Evolutionary conservation across 129 eudicot genomes (phyloP), one percentile per base, ranked within the genome.

Genomic region (Arctium lappa): DNA sequence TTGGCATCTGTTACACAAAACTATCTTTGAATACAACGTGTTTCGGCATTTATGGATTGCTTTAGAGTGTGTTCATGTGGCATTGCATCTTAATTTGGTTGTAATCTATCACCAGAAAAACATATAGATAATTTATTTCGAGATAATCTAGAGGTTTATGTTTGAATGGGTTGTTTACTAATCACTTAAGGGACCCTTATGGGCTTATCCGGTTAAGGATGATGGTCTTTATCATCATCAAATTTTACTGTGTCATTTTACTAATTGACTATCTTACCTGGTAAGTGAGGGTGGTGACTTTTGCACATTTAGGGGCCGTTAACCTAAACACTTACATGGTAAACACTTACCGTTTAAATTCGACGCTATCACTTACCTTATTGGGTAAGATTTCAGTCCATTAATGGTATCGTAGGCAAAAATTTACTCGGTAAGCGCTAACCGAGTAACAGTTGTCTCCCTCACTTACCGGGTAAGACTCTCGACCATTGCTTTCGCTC

Each of bases 1-100:
- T 66, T 66, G 32, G 71, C 34, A 9, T 73, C 29, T 18, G 56
- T 79, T 34, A 42, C 62, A n/a, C 48, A 66, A 72, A 72, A 78
- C 76, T 60, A 70, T 39, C 65, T 29, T 39, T 8, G 18, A 48
- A 33, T 74, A 83, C 77, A 73, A 56, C 78, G 75, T 72, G 30
- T 84, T 84, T 72, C 65, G 6, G 78, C 69, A 31, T 56, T 63
- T 71, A 46, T 65, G 60, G 73, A 50, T 76, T 72, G 12, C 18
- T 80, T 56, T 72, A 50, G 79, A 60, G 75, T 60, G 83, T 84
- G 33, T 84, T 71, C 10, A 2, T 72, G 74, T 84, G 72, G 7
- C 39, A 39, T 81, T 70, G 86, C 16, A 48, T 83, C 44, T 69
- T 34, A 12, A 12, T 75, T 83, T 71, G 65, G 73, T 53, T 83